phyloP scores from a whole-genome alignment of 1,139 yeast species.

The Pichia sp. region DNA sequence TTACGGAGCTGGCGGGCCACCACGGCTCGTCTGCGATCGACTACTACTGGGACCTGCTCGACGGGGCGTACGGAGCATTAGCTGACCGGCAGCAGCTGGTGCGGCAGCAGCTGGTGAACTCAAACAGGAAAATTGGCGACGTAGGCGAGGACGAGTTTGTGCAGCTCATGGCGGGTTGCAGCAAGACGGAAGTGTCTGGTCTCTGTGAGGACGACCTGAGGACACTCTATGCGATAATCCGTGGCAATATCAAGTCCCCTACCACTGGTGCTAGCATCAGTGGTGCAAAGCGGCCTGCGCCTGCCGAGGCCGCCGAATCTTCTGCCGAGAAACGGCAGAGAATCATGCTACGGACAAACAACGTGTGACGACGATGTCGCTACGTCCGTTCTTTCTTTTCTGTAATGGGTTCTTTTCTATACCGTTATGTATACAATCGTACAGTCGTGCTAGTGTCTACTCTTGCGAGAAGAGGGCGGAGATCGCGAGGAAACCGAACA shows the following conservation, averaged over 20 bases:
- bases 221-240: conserved; percentile 1
- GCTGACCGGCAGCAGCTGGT: conserved; percentile 59
- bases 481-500: conserved; percentile 65
- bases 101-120: conserved; percentile 45
- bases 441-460: conserved; percentile 13
- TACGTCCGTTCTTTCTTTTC: no score
- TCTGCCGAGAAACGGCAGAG: conserved; percentile 16
- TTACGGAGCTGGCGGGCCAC: conserved; percentile 64
- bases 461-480: conserved; percentile 52
- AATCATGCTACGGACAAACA: conserved; percentile 11
- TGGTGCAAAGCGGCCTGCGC: conserved; percentile 24
- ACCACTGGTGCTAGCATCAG: not conserved
- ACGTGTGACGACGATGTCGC: not conserved
- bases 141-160: conserved; percentile 16
- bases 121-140: conserved; percentile 8
- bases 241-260: not conserved
- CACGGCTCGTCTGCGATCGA: conserved; percentile 79
- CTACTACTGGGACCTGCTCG: conserved; percentile 70
- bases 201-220: conserved; percentile 27
- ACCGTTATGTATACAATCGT: not conserved
- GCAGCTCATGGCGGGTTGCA: conserved; percentile 26
- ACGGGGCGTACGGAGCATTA: conserved; percentile 53
- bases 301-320: conserved; percentile 19
- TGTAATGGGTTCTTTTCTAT: no score
- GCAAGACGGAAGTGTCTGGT: conserved; percentile 18